These are phyloP conservation scores for Rhizophagus sp. DNA, from an alignment of 192 early-diverging fungal species.

Conservation along the genomic window DNA sequence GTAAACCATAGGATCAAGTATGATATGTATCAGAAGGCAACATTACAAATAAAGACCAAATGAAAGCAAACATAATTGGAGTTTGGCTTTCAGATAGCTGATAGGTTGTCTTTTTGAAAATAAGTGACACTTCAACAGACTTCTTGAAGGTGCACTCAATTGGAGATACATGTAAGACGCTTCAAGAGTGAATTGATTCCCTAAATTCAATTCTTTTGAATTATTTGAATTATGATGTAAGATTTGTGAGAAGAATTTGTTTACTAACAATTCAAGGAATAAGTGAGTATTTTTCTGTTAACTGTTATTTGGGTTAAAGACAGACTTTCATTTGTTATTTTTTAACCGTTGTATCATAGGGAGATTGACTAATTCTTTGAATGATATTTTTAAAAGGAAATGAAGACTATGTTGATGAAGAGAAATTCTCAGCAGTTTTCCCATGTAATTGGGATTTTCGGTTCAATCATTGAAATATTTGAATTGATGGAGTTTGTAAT, in stretches of 20 bases:
- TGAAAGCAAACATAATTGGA: conserved; percentile 25
- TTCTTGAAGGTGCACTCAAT: conserved; percentile 12
- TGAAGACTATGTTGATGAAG: neutral
- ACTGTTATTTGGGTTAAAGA: neutral
- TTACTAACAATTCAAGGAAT: conserved; percentile 31
- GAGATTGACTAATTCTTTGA: conserved; percentile 9
- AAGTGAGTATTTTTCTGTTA: neutral
- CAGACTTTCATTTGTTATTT: neutral
- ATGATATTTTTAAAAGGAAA: conserved; percentile 15
- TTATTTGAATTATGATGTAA: conserved; percentile 23
- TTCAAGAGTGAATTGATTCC: conserved; percentile 24
- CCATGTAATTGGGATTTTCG: conserved; percentile 13
- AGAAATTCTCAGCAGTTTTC: conserved; percentile 4
- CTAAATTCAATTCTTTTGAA: conserved; percentile 20
- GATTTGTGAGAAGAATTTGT: conserved; percentile 11
- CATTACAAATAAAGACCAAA: conserved; percentile 15
- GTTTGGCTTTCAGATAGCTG: conserved; percentile 10
- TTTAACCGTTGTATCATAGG: conserved; percentile 3
- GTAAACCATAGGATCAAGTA: conserved; percentile 8
- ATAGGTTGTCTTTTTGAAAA: conserved; percentile 6
- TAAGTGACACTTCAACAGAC: neutral
- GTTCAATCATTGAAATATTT: conserved; percentile 23
- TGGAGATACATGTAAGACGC: conserved; percentile 8
- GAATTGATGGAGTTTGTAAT: conserved; percentile 16
- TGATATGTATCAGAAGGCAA: conserved; percentile 12